Evolutionary conservation across 306 rosid genomes (phyloP).

Genomic region (Potentilla sterilis): DNA sequence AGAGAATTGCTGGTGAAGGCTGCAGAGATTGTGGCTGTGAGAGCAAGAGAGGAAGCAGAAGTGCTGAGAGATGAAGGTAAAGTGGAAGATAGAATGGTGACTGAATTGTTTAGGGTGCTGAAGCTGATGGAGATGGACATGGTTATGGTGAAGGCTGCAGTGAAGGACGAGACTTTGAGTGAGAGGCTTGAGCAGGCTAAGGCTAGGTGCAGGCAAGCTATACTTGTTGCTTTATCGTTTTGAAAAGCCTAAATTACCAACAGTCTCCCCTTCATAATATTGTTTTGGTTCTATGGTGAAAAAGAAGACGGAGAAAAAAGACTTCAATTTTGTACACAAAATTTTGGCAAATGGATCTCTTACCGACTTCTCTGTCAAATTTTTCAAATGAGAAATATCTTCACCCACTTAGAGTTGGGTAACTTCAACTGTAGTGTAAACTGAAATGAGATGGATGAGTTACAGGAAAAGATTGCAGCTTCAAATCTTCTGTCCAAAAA

Average conservation of each 20-base stretch:
- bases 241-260: constrained; percentile 14
- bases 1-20: constrained; percentile 63
- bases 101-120: constrained; percentile 78
- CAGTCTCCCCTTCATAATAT: neutral
- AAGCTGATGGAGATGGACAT: constrained; percentile 88
- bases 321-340: neutral
- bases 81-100: constrained; percentile 88
- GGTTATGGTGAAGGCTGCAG: constrained; percentile 85
- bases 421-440: neutral
- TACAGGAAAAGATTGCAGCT: neutral
- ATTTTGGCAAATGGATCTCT: neutral
- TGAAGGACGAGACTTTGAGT: constrained; percentile 69
- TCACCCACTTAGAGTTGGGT: neutral
- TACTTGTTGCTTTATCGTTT: constrained; percentile 82
- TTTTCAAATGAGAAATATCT: neutral
- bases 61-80: constrained; percentile 71
- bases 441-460: neutral
- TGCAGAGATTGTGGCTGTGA: constrained; percentile 84
- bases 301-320: neutral
- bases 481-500: neutral
- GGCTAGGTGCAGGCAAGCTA: constrained; percentile 97
- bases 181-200: constrained; percentile 80
- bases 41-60: constrained; percentile 88
- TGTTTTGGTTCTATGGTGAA: neutral
- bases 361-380: neutral